A percentile compares a stretch with the other conserved stretches of the same genome.
These are phyloP conservation scores for Orbilia quercus DNA, from an alignment of 2,329 filamentous ascomycete species.

Conservation along the genomic window DNA sequence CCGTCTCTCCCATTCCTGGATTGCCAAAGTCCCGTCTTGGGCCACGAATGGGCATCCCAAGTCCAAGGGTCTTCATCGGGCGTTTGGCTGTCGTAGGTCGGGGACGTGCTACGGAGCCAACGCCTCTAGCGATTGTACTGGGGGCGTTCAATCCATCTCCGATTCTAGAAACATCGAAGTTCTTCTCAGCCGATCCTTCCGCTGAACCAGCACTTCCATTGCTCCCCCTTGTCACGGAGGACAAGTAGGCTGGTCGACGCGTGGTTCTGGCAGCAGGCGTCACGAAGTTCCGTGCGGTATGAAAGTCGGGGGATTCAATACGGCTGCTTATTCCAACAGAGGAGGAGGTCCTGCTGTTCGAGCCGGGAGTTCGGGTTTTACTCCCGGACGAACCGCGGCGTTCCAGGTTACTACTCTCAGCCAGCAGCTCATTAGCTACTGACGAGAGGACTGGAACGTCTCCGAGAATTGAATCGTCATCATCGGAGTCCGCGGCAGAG, in stretches of 20 bases:
- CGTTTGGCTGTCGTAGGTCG: constrained; percentile 47
- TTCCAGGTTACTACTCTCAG: constrained; percentile 41
- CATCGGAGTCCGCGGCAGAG: constrained; percentile 44
- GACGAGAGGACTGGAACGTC: constrained; percentile 52
- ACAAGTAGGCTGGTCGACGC: constrained; percentile 36
- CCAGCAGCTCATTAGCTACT: constrained; percentile 52
- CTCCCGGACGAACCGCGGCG: constrained; percentile 36
- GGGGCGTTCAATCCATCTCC: constrained; percentile 37
- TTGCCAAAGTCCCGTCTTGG: constrained; percentile 40
- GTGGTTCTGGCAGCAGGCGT: constrained; percentile 45
- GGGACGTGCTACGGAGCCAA: constrained; percentile 45
- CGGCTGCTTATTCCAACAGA: constrained; percentile 39
- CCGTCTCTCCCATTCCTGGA: constrained; percentile 33
- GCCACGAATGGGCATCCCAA: constrained; percentile 56
- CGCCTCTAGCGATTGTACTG: constrained; percentile 43
- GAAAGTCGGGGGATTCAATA: constrained; percentile 37
- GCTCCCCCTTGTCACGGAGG: constrained; percentile 40
- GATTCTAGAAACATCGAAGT: constrained; percentile 31
- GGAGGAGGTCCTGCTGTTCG: constrained; percentile 50
- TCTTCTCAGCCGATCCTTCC: constrained; percentile 52
- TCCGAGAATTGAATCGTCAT: constrained; percentile 48
- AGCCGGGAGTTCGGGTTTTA: constrained; percentile 48
- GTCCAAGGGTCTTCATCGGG: constrained; percentile 37
- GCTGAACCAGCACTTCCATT: constrained; percentile 46
- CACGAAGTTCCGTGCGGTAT: constrained; percentile 49